Percentiles rank a stretch among this genome's conserved stretches.
These are phyloP conservation scores for Nemania diffusa DNA, from an alignment of 2,329 filamentous ascomycete genomes.

Conservation along the genomic window DNA sequence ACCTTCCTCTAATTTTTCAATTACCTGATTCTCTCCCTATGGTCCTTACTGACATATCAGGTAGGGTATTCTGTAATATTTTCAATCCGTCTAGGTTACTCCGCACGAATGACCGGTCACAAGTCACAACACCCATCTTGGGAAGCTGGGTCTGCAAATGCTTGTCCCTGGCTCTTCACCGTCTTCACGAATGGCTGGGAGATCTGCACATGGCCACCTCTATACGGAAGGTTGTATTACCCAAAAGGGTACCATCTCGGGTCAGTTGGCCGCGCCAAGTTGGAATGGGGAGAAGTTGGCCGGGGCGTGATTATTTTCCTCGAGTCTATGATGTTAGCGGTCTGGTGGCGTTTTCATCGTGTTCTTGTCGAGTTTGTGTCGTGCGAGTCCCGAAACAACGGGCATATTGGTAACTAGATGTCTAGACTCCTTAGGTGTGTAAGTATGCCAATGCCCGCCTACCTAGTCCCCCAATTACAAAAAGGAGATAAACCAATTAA, in stretches of 20 bases:
- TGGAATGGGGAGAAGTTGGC: slow-evolving; percentile 16
- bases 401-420: too few relatives aligned
- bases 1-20: background rate
- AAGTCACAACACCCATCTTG: slow-evolving; percentile 24
- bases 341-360: slow-evolving; percentile 27
- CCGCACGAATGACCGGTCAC: slow-evolving; percentile 28
- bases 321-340: slow-evolving; percentile 19
- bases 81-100: slow-evolving; percentile 15
- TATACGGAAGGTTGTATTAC: slow-evolving; percentile 37
- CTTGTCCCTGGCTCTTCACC: slow-evolving; percentile 20
- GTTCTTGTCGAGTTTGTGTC: slow-evolving; percentile 15
- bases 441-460: background rate
- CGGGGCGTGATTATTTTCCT: slow-evolving; percentile 15
- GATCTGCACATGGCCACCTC: slow-evolving; percentile 32
- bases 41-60: background rate
- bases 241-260: slow-evolving; percentile 24
- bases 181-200: slow-evolving; percentile 17
- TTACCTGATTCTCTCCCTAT: background rate
- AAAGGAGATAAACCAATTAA: too few relatives aligned
- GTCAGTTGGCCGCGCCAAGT: slow-evolving; percentile 28
- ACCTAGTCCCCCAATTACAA: too few relatives aligned
- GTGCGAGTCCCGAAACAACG: slow-evolving; percentile 32
- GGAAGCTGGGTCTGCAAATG: background rate
- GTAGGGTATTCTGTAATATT: background rate
- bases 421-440: background rate